These are phyloP conservation scores for Pezicula neosporulosa DNA, from an alignment of 2,329 filamentous ascomycete species.

Conservation along the genomic window DNA sequence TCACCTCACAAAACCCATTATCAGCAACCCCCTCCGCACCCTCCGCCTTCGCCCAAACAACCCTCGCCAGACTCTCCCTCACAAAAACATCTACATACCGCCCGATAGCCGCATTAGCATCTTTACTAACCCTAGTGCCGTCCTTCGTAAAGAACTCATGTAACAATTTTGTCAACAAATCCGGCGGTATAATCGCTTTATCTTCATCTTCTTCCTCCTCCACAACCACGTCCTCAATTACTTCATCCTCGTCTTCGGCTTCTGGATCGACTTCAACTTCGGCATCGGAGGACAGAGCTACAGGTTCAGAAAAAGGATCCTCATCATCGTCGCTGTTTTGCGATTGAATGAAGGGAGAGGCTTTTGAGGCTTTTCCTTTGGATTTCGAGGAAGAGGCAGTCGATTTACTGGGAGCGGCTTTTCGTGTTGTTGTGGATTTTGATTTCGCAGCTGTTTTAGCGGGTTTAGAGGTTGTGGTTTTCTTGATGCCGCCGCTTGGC, in stretches of 20 bases:
- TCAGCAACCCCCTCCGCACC: constrained; percentile 31
- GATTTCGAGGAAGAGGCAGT: not conserved
- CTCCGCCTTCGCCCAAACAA: constrained; percentile 63
- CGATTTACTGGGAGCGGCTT: not conserved
- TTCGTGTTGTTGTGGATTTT: constrained; percentile 6
- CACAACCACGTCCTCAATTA: not conserved
- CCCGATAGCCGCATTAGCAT: constrained; percentile 72
- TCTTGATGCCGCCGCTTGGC: constrained; percentile 9
- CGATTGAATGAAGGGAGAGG: not conserved
- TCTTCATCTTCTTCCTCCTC: constrained; percentile 1
- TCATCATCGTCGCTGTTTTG: constrained; percentile 3
- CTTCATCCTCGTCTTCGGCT: not conserved
- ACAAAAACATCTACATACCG: constrained; percentile 93
- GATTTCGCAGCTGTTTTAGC: constrained; percentile 2
- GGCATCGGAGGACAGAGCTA: not conserved
- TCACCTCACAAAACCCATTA: constrained; percentile 71
- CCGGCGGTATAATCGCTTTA: constrained; percentile 56
- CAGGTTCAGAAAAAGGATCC: constrained; percentile 9
- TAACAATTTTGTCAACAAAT: constrained; percentile 72
- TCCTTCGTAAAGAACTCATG: constrained; percentile 73
- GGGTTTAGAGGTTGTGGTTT: constrained; percentile 2
- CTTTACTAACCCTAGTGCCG: constrained; percentile 69
- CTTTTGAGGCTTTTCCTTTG: constrained; percentile 1
- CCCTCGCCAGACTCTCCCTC: constrained; percentile 79
- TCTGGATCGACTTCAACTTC: not conserved